A percentile compares a stretch with the other conserved stretches of the same genome.
Conservation (phyloP, 441 rosid species). For the Bocquillonia castaneifolia region DNA sequence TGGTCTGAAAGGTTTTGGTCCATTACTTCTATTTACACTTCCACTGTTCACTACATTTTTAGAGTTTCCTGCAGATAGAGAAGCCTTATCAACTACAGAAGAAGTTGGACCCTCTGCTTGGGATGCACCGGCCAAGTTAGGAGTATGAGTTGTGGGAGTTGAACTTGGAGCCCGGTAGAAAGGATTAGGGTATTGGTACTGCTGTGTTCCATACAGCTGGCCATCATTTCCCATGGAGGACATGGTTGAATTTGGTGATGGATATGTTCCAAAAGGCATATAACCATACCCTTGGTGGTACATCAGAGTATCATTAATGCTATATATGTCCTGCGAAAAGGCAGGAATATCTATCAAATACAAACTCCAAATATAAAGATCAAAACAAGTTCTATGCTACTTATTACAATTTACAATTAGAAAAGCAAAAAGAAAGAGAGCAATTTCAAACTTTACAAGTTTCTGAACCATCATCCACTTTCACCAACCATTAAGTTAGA, state of each 20-base stretch:
- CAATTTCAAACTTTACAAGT: background rate
- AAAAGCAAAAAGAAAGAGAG: background rate
- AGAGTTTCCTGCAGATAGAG: conserved; percentile 40
- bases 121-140: conserved; percentile 34
- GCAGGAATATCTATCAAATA: background rate
- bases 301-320: conserved; percentile 45
- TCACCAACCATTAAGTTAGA: background rate
- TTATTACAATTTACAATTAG: no score
- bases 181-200: conserved; percentile 66
- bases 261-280: conserved; percentile 47
- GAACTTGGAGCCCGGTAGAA: conserved; percentile 48
- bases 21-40: conserved; percentile 45
- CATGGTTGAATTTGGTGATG: conserved; percentile 51
- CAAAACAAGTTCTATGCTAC: background rate
- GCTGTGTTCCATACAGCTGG: conserved; percentile 61
- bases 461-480: background rate
- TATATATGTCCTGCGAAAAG: conserved; percentile 49
- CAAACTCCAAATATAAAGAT: background rate
- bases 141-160: conserved; percentile 30
- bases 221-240: conserved; percentile 54
- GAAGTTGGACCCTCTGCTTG: conserved; percentile 42
- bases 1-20: conserved; percentile 45
- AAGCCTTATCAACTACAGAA: conserved; percentile 39
- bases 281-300: conserved; percentile 58
- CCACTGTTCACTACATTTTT: conserved; percentile 35